These are phyloP conservation scores for Hypoxylon perforatum DNA, from an alignment of 495 filamentous ascomycete genomes.

Conservation along the genomic window DNA sequence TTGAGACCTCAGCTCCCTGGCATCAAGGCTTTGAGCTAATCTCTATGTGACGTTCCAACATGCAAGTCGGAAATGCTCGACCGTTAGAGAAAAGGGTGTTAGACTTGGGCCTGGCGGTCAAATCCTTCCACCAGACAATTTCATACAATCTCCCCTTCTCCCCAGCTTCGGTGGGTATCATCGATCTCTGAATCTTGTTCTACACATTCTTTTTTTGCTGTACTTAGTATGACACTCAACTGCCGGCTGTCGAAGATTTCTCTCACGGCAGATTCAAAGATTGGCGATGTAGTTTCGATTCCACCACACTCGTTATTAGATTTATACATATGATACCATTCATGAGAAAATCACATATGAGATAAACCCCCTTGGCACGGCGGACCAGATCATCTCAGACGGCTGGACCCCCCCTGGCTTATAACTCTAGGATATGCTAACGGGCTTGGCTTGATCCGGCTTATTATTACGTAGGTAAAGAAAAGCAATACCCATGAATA, in stretches of 20 bases:
- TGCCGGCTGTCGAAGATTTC: not conserved
- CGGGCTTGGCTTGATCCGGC: conserved; percentile 9
- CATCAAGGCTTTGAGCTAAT: no score
- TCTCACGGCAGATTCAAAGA: not conserved
- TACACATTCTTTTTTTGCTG: conserved; percentile 4
- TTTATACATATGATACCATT: not conserved
- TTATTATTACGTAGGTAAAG: conserved; percentile 17
- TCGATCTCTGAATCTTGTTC: conserved; percentile 10
- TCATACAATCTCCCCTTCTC: not conserved
- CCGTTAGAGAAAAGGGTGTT: no score
- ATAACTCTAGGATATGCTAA: conserved; percentile 13
- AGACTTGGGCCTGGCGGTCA: no score
- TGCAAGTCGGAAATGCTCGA: conserved; percentile 2
- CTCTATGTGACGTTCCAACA: conserved; percentile 26
- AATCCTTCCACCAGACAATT: conserved; percentile 9
- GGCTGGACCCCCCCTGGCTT: conserved; percentile 3
- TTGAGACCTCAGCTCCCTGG: conserved; percentile 6
- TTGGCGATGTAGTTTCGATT: not conserved
- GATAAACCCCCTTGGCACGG: conserved; percentile 11
- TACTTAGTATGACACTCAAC: not conserved
- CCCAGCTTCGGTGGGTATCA: conserved; percentile 1
- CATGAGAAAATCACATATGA: not conserved
- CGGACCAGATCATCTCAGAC: conserved; percentile 7
- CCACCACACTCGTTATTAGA: conserved; percentile 4
- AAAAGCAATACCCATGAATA: not conserved